Base-by-base conservation (phyloP, 352 stramenopile species). In the Phytopythium montanum region DNA sequence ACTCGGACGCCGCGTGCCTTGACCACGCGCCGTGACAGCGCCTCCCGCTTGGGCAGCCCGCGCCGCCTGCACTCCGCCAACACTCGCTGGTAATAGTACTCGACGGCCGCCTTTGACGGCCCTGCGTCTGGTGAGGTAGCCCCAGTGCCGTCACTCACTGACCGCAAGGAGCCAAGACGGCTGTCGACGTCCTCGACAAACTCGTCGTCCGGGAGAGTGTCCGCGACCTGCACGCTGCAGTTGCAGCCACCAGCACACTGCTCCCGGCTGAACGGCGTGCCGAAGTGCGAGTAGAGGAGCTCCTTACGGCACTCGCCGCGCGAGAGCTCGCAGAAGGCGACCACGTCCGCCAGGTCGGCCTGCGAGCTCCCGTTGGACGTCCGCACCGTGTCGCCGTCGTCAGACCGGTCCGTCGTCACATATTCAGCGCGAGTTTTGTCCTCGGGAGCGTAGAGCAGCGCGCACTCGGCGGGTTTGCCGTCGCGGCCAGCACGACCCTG, bases 401-500 rank as follows among this genome's bases (percentile, higher is more conserved):
- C 69, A 10, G 60, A 50, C 8, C 64, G 70, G 54, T 85, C 76
- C 3, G 64, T 83, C 29, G 72, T 76, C 42, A 91, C 53, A 23
- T 51, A 51, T 23, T 74, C 68, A 2, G 76, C 84, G 48, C 77
- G 81, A n/a, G 45, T 54, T 41, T 81, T 85, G 70, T 94, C 81
- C 49, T 65, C 56, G 39, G 73, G 61, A 21, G 75, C 75, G 60
- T 89, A 94, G 2, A 90, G 67, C 33, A 91, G 50, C 29, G 88
- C 28, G 52, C 84, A 94, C 5, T 72, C 65, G 2, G 80, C 68
- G 2, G 64, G 61, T 21, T 79, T 60, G n/a, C 73, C 81, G 26
- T 94, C 84, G 0, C 84, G 78, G 14, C 84, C 84, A 44, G 79
- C 79, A 65, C 81, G 72, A 48, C 84, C 84, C 81, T 93, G 55